These are phyloP conservation scores for Dactylellina drechsleri DNA, from an alignment of 2,329 filamentous ascomycete species.

Conservation along the genomic window DNA sequence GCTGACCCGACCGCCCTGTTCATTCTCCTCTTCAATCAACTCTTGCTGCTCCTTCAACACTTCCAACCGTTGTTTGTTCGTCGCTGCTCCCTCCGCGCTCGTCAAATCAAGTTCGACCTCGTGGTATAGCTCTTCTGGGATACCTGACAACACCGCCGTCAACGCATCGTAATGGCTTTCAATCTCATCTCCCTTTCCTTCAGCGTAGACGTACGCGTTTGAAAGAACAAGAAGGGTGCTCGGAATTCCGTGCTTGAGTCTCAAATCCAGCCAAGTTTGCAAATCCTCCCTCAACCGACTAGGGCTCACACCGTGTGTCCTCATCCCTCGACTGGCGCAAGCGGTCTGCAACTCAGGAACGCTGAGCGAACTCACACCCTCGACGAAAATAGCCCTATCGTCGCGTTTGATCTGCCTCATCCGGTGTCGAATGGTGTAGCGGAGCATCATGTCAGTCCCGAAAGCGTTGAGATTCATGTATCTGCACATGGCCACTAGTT, in stretches of 20 bases:
- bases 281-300: conserved; percentile 88
- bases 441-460: conserved; percentile 95
- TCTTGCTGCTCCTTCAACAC: conserved; percentile 98
- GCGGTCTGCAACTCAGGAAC: conserved; percentile 92
- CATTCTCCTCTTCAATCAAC: conserved; percentile 94
- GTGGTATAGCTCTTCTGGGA: conserved; percentile 98
- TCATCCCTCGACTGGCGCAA: conserved; percentile 88
- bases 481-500: conserved; percentile 95
- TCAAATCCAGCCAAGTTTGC: conserved; percentile 91
- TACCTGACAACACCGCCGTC: conserved; percentile 88
- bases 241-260: conserved; percentile 92
- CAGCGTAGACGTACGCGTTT: conserved; percentile 97
- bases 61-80: conserved; percentile 98
- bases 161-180: conserved; percentile 91
- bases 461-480: conserved; percentile 99
- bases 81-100: conserved; percentile 94
- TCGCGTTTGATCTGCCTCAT: conserved; percentile 99
- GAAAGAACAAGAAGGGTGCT: conserved; percentile 94
- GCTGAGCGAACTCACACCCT: conserved; percentile 92
- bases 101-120: conserved; percentile 99
- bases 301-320: conserved; percentile 90
- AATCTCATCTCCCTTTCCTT: conserved; percentile 83
- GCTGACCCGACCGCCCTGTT: conserved; percentile 71
- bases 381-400: conserved; percentile 90
- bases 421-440: conserved; percentile 94